A percentile compares a stretch with the other conserved stretches of the same genome.
phyloP scores from a whole-genome alignment of 495 filamentous ascomycete genomes.

The Clavariopsis aquatica region DNA sequence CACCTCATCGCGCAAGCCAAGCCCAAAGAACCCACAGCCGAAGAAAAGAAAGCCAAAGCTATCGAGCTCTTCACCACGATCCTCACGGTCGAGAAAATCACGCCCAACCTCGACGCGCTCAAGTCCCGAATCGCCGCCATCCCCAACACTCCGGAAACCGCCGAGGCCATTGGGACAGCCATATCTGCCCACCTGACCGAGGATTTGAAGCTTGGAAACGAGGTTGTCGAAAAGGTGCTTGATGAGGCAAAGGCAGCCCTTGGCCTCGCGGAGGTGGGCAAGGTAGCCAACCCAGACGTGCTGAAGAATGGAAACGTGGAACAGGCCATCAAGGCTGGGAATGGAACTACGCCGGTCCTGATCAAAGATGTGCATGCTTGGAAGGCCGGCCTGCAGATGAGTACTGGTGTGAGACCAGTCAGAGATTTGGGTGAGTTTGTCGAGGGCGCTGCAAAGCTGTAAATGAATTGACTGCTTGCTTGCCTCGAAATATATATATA shows the following conservation, averaged over 20 bases:
- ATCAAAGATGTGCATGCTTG: conserved; percentile 76
- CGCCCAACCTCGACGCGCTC: conserved; percentile 50
- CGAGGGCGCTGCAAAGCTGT: conserved; percentile 77
- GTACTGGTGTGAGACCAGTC: conserved; percentile 68
- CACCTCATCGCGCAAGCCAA: conserved; percentile 69
- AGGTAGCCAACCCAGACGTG: conserved; percentile 47
- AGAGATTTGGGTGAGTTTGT: conserved; percentile 77
- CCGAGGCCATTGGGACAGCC: conserved; percentile 48
- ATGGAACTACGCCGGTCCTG: conserved; percentile 45
- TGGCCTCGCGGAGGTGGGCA: conserved; percentile 42
- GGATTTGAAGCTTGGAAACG: conserved; percentile 49
- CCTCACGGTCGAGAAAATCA: conserved; percentile 55
- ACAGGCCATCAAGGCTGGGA: conserved; percentile 14
- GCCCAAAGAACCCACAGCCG: conserved; percentile 51
- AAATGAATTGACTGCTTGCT: conserved; percentile 30
- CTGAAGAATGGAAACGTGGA: conserved; percentile 47
- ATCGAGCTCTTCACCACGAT: conserved; percentile 53
- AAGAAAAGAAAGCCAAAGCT: conserved; percentile 59
- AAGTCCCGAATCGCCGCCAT: conserved; percentile 50
- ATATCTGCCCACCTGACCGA: conserved; percentile 55
- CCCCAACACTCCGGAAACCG: conserved; percentile 44
- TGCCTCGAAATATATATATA: background rate
- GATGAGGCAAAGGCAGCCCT: conserved; percentile 52
- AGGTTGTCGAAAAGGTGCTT: conserved; percentile 50
- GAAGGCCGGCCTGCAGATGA: conserved; percentile 70